Conservation (phyloP, 768 basidiomycete species). For the Kwoniella heveanensis region DNA sequence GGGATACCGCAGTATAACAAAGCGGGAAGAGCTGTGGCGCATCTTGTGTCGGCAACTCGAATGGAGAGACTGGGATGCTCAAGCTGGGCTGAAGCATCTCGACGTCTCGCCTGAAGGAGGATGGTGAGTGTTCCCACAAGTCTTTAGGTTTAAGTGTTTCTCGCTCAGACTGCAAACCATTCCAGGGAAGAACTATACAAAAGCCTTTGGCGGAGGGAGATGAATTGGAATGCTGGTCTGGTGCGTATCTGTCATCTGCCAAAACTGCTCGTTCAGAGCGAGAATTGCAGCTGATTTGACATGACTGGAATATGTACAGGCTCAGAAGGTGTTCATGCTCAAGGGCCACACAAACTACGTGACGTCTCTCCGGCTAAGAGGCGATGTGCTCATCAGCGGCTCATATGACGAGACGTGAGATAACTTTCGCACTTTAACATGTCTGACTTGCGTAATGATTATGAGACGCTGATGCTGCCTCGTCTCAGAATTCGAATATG, state of each 20-base stretch:
- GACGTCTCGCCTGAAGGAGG: slow-evolving; percentile 57
- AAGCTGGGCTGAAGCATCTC: slow-evolving; percentile 4
- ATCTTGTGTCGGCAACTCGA: slow-evolving; percentile 72
- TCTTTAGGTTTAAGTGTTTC: too few relatives aligned
- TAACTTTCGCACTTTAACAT: background rate
- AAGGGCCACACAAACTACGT: slow-evolving; percentile 84
- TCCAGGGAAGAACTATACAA: slow-evolving; percentile 71
- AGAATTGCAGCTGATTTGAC: background rate
- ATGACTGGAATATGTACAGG: too few relatives aligned
- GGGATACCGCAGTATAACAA: slow-evolving; percentile 60
- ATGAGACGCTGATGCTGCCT: too few relatives aligned
- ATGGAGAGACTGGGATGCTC: slow-evolving; percentile 58
- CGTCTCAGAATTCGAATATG: slow-evolving; percentile 71
- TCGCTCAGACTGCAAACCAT: background rate
- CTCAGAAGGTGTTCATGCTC: slow-evolving; percentile 76
- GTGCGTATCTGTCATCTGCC: slow-evolving; percentile 10
- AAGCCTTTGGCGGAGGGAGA: slow-evolving; percentile 79
- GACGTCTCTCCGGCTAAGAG: slow-evolving; percentile 71
- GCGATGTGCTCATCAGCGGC: slow-evolving; percentile 81
- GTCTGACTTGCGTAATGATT: too few relatives aligned
- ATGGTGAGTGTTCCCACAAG: slow-evolving; percentile 64
- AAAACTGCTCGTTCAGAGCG: too few relatives aligned
- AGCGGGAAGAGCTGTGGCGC: slow-evolving; percentile 74
- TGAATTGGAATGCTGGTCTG: slow-evolving; percentile 73
- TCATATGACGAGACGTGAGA: slow-evolving; percentile 72